Percentiles rank a stretch among this genome's conserved stretches.
phyloP scores from a whole-genome alignment of 1,284 basidiomycete genomes.

The Tilletia walkeri region DNA sequence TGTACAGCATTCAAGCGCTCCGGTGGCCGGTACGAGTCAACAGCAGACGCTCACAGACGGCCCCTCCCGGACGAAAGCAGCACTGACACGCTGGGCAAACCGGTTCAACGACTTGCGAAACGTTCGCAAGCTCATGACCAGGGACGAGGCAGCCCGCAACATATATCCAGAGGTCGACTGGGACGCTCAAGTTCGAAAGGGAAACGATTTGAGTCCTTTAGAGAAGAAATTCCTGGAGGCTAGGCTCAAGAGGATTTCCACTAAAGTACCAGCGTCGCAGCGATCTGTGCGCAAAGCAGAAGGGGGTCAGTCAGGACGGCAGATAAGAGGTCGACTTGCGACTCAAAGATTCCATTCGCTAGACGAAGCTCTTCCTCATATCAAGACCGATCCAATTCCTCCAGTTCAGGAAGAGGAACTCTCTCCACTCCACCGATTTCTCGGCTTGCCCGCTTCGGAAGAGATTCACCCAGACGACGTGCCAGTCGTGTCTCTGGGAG shows the following conservation, averaged over 20 bases:
- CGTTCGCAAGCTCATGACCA: slow-evolving; percentile 30
- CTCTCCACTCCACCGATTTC: slow-evolving; percentile 32
- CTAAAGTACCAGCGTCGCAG: background rate
- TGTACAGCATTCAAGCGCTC: no score
- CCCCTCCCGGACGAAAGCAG: background rate
- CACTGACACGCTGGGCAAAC: slow-evolving; percentile 35
- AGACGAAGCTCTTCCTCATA: background rate
- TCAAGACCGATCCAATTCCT: background rate
- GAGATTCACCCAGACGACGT: slow-evolving; percentile 53
- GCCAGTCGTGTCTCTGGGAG: slow-evolving; percentile 52
- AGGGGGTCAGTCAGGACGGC: background rate
- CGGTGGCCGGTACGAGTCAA: background rate
- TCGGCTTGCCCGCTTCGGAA: slow-evolving; percentile 39
- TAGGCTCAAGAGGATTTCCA: background rate
- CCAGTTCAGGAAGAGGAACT: slow-evolving; percentile 20
- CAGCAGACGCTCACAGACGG: slow-evolving; percentile 23
- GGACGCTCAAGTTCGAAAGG: slow-evolving; percentile 38
- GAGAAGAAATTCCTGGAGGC: slow-evolving; percentile 11
- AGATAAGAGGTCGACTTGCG: background rate
- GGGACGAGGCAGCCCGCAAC: slow-evolving; percentile 31
- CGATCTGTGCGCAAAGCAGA: slow-evolving; percentile 25
- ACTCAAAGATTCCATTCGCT: background rate
- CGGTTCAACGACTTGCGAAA: slow-evolving; percentile 39
- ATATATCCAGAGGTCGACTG: slow-evolving; percentile 46
- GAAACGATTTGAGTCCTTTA: background rate